Base-by-base conservation (phyloP, 495 filamentous ascomycete genomes). In the Staphylotrichum tortipilum region DNA sequence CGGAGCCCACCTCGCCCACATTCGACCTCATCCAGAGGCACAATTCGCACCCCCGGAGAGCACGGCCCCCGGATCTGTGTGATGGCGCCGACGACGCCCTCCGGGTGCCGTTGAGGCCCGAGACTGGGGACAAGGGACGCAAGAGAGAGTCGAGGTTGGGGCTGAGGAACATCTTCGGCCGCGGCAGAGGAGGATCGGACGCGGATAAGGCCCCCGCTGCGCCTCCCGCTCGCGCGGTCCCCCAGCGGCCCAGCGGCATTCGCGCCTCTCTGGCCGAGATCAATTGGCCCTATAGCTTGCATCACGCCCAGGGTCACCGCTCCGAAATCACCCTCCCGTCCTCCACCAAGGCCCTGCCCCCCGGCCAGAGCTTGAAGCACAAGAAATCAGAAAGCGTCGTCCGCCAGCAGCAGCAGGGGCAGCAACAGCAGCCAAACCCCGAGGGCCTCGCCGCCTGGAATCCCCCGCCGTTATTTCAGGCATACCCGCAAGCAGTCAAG, bases 381-480 rank as follows among this genome's bases (percentile, higher is more conserved):
- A 64, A 63, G 28, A 71, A 69, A 44, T 60, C 64, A 6, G 53
- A 58, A 10, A 69, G 61, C 39, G 44, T 46, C 21, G 58, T 63
- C 15, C 58, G 62, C 36, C 44, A 44, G 36, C n/a, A n/a, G n/a
- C n/a, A n/a, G n/a, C n/a, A n/a, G n/a, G n/a, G n/a, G n/a, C n/a
- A n/a, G n/a, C n/a, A n/a, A n/a, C n/a, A n/a, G n/a, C 57, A 56
- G 45, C 40, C 60, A 35, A 24, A 55, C 37, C 37, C 56, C 7
- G 49, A 45, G 3, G 36, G 41, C 12, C 48, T 69, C 8, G 59
- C 65, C 14, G 52, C 73, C 11, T 94, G 88, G 85, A 78, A 81
- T 47, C 83, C 86, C 3, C 89, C 89, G 7, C 86, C 90, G 3
- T 72, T 96, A 7, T 95, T 89, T 67, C 81, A 94, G 59, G 88